Evolutionary conservation across 495 filamentous ascomycete genomes (phyloP), one percentile per base, ranked within the genome.

Genomic region (Penicillium silybi): DNA sequence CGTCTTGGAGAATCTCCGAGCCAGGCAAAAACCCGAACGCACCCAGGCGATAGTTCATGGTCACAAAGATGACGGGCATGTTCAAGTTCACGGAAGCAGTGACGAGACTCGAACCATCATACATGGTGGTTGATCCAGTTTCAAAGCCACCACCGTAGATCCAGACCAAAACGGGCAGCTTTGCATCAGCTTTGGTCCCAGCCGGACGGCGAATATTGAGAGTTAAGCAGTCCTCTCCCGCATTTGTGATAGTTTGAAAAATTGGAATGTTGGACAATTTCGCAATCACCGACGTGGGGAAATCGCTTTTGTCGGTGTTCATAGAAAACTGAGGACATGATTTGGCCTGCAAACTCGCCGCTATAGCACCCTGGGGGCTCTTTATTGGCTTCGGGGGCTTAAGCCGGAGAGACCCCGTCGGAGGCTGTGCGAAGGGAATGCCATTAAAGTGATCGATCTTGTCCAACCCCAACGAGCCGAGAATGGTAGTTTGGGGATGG

Each of bases 1-100:
- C 86, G 53, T 88, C 85, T 19, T 72, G 70, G 4, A 83, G 73
- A 32, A 89, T 75, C 67, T 89, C 85, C 48, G 80, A 78, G 10
- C 85, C 81, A 0, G 87, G 84, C 10, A 91, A 64, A 56, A 90
- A 90, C 0, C 88, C 88, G 62, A 83, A 87, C 0, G 85, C 73
- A 0, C 87, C 86, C 10, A 90, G 80, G 4, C 88, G 83, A 59
- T 90, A 90, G 65, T 88, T 92, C 65, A 91, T 84, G 41, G 82
- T 83, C 4, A 92, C 82, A 39, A 88, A 76, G 10, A 92, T 67
- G 43, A 91, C 77, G 0, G 84, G 84, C 70, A 88, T 83, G 5
- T 74, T 73, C 50, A 80, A 59, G 10, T 53, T 38, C 8, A 85
- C 66, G 3, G 81, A 84, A 29, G 72, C 72, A 1, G 59, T 45